Conservation (phyloP, 202 grass and related monocot species). For the Setaria viridis region DNA sequence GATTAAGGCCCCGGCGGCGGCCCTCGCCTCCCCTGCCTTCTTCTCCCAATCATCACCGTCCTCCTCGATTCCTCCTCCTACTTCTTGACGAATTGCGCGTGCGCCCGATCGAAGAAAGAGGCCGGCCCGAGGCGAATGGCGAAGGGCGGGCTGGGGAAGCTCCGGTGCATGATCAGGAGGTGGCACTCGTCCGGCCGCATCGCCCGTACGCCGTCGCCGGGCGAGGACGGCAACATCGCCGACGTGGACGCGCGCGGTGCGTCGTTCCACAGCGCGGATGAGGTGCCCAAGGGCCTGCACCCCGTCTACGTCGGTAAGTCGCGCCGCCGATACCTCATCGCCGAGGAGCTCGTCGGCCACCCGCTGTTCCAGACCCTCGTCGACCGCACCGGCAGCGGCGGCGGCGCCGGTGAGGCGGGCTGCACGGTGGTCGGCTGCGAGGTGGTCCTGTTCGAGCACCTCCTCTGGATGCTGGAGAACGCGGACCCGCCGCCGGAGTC, state of each 20-base stretch:
- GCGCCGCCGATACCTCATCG: conserved; percentile 62
- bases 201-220: conserved; percentile 34
- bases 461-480: conserved; percentile 92
- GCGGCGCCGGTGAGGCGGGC: not conserved
- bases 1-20: not conserved
- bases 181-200: conserved; percentile 80
- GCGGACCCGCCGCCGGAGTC: conserved; percentile 72
- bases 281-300: conserved; percentile 61
- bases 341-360: conserved; percentile 57
- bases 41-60: not conserved
- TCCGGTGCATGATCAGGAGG: conserved; percentile 75
- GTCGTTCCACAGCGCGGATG: conserved; percentile 66
- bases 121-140: conserved; percentile 26
- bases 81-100: not conserved
- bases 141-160: conserved; percentile 75
- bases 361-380: conserved; percentile 78
- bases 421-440: conserved; percentile 67
- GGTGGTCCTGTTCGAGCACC: conserved; percentile 85
- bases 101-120: not conserved
- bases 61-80: not conserved
- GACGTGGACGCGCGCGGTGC: not conserved
- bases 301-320: conserved; percentile 75
- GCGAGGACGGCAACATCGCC: not conserved
- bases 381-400: conserved; percentile 37
- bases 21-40: not conserved